phyloP scores from a whole-genome alignment of 768 basidiomycete species.

The Boletus coccyginus region DNA sequence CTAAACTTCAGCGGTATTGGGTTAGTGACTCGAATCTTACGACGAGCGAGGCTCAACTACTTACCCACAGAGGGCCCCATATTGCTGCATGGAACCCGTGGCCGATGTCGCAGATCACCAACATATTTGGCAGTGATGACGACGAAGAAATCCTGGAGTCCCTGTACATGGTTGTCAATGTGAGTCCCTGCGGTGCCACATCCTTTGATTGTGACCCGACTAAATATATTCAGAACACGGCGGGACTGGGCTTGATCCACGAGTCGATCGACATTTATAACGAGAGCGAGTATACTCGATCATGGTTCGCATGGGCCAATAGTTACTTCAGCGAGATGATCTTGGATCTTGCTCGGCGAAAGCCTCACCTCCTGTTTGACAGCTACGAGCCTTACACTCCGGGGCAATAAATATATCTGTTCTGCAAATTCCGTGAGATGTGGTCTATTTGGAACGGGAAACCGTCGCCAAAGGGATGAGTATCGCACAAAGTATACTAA shows the following conservation, averaged over 20 bases:
- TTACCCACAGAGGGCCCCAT: constrained; percentile 60
- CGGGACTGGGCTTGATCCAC: constrained; percentile 73
- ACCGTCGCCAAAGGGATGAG: neutral
- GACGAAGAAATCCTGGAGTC: constrained; percentile 63
- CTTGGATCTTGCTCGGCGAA: constrained; percentile 69
- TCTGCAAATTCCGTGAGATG: neutral
- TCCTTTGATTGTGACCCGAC: neutral
- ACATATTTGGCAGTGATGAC: constrained; percentile 72
- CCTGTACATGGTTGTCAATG: constrained; percentile 66
- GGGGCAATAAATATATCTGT: constrained; percentile 34
- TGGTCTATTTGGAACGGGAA: neutral
- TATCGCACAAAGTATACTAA: too few relatives aligned
- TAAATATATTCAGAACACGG: constrained; percentile 53
- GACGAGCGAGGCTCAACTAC: neutral
- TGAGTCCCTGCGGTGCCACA: constrained; percentile 32
- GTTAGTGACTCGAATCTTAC: constrained; percentile 37
- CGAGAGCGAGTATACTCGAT: constrained; percentile 54
- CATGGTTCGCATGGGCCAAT: constrained; percentile 85
- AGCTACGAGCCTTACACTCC: constrained; percentile 54
- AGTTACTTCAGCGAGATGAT: constrained; percentile 85
- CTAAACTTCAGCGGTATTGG: constrained; percentile 65
- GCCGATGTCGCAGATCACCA: constrained; percentile 80
- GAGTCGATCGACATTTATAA: constrained; percentile 69
- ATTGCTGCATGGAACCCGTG: constrained; percentile 72
- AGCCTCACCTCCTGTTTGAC: constrained; percentile 66